Conservation (phyloP, 176 grass and related monocot genomes). For the Thinopyrum elongatum region DNA sequence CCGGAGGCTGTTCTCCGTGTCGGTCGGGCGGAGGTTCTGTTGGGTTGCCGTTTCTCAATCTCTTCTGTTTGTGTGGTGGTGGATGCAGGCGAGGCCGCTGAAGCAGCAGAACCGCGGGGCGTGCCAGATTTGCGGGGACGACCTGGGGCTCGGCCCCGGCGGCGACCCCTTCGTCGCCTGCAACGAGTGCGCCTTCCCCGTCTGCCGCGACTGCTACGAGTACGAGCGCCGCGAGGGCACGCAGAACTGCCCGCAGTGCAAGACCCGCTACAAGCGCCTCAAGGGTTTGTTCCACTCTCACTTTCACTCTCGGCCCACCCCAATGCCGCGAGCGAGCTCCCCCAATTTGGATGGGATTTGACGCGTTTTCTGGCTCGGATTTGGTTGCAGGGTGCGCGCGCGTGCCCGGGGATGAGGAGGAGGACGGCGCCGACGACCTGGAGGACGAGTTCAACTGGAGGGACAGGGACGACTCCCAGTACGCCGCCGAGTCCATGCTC, state of each 20-base stretch:
- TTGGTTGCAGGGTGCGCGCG: conserved; percentile 51
- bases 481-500: conserved; percentile 61
- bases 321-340: neutral
- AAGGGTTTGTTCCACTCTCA: conserved; percentile 18
- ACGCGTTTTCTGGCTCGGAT: neutral
- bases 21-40: no score
- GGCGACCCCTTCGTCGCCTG: conserved; percentile 60
- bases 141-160: conserved; percentile 36
- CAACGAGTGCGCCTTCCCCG: conserved; percentile 79
- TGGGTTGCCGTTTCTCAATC: neutral
- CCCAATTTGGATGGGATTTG: neutral
- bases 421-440: conserved; percentile 76
- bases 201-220: conserved; percentile 72
- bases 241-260: conserved; percentile 73
- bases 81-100: conserved; percentile 48
- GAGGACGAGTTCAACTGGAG: conserved; percentile 78
- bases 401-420: conserved; percentile 71
- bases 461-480: conserved; percentile 46
- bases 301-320: neutral
- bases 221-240: conserved; percentile 72
- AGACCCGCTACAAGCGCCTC: conserved; percentile 68
- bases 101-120: conserved; percentile 48
- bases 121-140: conserved; percentile 87
- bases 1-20: neutral
- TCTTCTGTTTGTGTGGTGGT: neutral